Percentiles rank a stretch among this genome's conserved stretches.
Evolutionary conservation across 2,329 filamentous ascomycete genomes (phyloP).

Genomic region (Calonectria crousiana): DNA sequence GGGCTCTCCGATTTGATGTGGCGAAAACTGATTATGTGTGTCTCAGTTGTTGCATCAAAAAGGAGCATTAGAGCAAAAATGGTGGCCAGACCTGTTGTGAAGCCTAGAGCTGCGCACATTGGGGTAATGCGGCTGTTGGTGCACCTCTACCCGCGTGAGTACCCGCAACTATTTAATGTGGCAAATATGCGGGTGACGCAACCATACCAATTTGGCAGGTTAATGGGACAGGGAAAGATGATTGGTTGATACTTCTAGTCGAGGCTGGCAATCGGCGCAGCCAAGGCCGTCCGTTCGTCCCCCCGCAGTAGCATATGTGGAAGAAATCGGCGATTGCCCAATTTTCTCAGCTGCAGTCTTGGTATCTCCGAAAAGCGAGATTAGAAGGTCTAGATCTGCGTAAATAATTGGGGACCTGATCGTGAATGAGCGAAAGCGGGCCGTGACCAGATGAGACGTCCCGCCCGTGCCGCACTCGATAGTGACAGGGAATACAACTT

Average conservation of each 20-base stretch:
- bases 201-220: background rate
- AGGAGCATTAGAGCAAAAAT: background rate
- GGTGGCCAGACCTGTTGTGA: background rate
- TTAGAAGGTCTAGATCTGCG: background rate
- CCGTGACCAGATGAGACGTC: background rate
- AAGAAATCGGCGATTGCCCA: background rate
- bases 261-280: too few relatives aligned
- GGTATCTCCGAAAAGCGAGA: background rate
- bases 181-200: background rate
- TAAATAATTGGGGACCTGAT: background rate
- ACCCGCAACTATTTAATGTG: background rate
- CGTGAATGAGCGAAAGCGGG: background rate
- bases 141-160: too few relatives aligned
- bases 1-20: too few relatives aligned
- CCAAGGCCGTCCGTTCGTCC: too few relatives aligned
- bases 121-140: background rate
- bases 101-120: background rate
- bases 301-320: background rate
- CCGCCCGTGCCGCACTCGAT: background rate
- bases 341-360: background rate
- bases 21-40: background rate
- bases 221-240: background rate
- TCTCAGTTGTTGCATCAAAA: background rate
- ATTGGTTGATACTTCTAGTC: background rate
- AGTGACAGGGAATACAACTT: background rate